Conservation (phyloP, 2,329 filamentous ascomycete species). For the Parastagonospora avenae region DNA sequence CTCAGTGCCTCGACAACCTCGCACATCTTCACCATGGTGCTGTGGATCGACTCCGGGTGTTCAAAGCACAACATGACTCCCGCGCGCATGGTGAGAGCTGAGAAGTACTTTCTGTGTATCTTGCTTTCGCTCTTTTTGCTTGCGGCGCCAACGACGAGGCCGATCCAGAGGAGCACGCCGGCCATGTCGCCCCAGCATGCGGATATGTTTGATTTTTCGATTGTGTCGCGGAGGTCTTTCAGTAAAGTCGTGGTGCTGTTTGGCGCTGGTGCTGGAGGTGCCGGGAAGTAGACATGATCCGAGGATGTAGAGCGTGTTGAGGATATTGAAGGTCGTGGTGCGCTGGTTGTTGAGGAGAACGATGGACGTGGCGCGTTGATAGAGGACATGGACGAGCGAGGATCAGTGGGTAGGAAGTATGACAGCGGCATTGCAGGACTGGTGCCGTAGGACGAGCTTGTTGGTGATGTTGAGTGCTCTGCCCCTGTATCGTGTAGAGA, state of each 20-base stretch:
- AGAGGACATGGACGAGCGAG: conserved; percentile 9
- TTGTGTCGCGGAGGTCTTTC: conserved; percentile 22
- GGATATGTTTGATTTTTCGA: conserved; percentile 39
- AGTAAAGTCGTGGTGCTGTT: conserved; percentile 23
- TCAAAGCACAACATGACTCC: conserved; percentile 44
- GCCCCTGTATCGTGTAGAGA: conserved; percentile 21
- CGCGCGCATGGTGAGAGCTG: conserved; percentile 37
- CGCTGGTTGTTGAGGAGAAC: conserved; percentile 6
- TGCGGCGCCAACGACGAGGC: conserved; percentile 40
- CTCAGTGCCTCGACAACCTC: conserved; percentile 26
- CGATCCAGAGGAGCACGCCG: conserved; percentile 46
- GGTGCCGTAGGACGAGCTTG: conserved; percentile 18
- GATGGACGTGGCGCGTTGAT: conserved; percentile 6
- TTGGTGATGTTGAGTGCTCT: conserved; percentile 25
- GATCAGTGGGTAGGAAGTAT: neutral
- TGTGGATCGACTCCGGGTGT: conserved; percentile 38
- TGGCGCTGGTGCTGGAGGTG: conserved; percentile 2
- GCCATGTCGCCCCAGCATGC: conserved; percentile 45
- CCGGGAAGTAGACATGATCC: conserved; percentile 6
- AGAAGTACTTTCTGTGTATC: conserved; percentile 35
- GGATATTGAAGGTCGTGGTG: conserved; percentile 9
- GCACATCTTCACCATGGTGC: conserved; percentile 34
- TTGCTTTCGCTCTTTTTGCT: conserved; percentile 27
- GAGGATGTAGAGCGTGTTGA: conserved; percentile 10
- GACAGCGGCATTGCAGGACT: conserved; percentile 14